phyloP scores from a whole-genome alignment of 2,329 filamentous ascomycete genomes.

The Colletotrichum paranaense region DNA sequence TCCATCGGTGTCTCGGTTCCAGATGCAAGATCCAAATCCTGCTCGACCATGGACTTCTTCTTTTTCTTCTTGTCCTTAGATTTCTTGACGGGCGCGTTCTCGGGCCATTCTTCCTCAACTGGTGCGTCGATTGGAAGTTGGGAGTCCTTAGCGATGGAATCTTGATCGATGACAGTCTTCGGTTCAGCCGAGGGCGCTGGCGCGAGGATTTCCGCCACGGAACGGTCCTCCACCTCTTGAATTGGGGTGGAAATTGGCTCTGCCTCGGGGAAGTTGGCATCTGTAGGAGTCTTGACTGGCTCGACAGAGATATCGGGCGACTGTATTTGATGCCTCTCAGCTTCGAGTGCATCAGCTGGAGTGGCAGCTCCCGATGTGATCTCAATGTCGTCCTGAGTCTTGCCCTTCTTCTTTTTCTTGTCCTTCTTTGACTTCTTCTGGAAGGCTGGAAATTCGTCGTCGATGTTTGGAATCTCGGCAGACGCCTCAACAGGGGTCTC shows the following conservation, averaged over 20 bases:
- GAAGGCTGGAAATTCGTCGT: conserved; percentile 34
- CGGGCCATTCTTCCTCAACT: conserved; percentile 1
- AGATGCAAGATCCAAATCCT: conserved; percentile 10
- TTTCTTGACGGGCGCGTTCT: conserved; percentile 8
- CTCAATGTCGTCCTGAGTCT: conserved; percentile 4
- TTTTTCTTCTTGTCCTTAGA: conserved; percentile 39
- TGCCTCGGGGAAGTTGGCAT: background rate
- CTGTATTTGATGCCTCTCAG: background rate
- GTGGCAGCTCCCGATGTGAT: conserved; percentile 2
- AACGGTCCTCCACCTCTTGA: background rate
- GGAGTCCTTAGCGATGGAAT: background rate
- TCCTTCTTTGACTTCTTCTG: conserved; percentile 37
- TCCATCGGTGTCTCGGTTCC: conserved; percentile 30
- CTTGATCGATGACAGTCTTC: background rate
- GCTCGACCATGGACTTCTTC: conserved; percentile 9
- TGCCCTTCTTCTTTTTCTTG: conserved; percentile 34
- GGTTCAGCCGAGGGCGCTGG: background rate
- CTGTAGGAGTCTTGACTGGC: background rate
- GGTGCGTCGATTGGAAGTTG: background rate
- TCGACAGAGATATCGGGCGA: background rate
- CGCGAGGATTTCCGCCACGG: background rate
- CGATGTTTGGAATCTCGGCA: conserved; percentile 23
- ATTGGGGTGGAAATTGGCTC: background rate
- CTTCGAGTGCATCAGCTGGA: conserved; percentile 1
- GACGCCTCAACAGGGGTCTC: background rate